Evolutionary conservation across 2,329 filamentous ascomycete genomes (phyloP).

Genomic region (Thermothelomyces thermophilus): DNA sequence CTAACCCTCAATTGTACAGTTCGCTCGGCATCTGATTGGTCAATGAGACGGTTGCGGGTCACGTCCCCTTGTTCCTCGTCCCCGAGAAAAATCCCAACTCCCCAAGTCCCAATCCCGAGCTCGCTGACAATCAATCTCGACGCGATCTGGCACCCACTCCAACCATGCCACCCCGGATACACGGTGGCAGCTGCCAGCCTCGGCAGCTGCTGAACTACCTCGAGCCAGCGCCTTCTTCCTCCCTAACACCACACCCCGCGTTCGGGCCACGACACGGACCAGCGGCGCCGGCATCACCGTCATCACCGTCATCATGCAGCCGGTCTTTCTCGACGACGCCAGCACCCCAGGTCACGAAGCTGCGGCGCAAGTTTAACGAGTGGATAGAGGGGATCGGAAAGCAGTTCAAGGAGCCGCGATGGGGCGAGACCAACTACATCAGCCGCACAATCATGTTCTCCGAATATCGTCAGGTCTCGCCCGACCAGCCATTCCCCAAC

Average conservation of each 20-base stretch:
- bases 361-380: conserved; percentile 34
- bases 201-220: conserved; percentile 19
- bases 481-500: conserved; percentile 60
- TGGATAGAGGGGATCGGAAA: conserved; percentile 29
- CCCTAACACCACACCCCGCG: neutral
- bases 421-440: conserved; percentile 32
- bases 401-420: conserved; percentile 7
- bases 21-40: neutral
- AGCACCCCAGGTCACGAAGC: conserved; percentile 31
- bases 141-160: conserved; percentile 2
- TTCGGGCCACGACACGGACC: conserved; percentile 2
- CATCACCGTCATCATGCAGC: conserved; percentile 5
- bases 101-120: conserved; percentile 10
- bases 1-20: neutral
- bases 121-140: conserved; percentile 8
- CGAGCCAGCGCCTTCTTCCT: conserved; percentile 6
- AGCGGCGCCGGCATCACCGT: neutral
- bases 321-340: conserved; percentile 37
- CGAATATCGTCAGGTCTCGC: conserved; percentile 2
- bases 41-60: neutral
- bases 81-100: neutral
- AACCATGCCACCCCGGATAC: conserved; percentile 25
- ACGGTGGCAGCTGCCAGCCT: conserved; percentile 15
- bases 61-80: neutral
- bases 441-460: conserved; percentile 19